Base-by-base conservation (phyloP, 441 rosid species). In the Pelargonium citronellum region DNA sequence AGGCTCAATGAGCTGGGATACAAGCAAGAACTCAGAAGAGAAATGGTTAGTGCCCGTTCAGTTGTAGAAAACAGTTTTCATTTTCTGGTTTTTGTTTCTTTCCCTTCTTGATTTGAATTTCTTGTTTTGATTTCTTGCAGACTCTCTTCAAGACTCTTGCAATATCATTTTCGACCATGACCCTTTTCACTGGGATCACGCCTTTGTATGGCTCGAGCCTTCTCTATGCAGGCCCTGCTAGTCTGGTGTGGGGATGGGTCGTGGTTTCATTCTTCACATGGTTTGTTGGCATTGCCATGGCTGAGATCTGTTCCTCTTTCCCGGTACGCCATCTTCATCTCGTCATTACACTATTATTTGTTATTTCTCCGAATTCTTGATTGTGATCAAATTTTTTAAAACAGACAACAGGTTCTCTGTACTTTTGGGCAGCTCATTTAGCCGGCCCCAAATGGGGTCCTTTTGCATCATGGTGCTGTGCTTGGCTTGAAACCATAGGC, bases 381-480 rank as follows among this genome's bases (percentile, higher is more conserved):
- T 34, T 34, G 39, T 3, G 2, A 27, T 27, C 30, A 34, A 34
- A 34, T 34, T 34, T 0, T 34, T 0, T 0, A 3, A 10, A 49
- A 49, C 83, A 87, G 90, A 87, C 92, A 3, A 86, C 90, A 1
- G 92, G 92, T 22, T 84, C 90, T 3, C 89, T 88, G 3, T 88
- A 88, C 77, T 88, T 83, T 68, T 88, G 90, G 92, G 85, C 90
- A 13, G 90, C 92, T 19, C 90, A 86, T 76, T 76, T 86, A 64
- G 84, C 90, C 27, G 89, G 92, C 22, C 90, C 90, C 6, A 82
- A 39, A 64, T 86, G 86, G 89, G 92, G 89, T 5, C 90, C 92
- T 5, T 79, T 87, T 53, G 85, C 92, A 57, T 87, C 90, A 3
- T 87, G 92, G 92, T 84, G 86, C 13, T 86, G 90, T 66, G 90